Percentiles rank a stretch among this genome's conserved stretches.
Conservation (phyloP, 225 moss, liverwort and hornwort species). For the Pseudoscleropodium purum region DNA sequence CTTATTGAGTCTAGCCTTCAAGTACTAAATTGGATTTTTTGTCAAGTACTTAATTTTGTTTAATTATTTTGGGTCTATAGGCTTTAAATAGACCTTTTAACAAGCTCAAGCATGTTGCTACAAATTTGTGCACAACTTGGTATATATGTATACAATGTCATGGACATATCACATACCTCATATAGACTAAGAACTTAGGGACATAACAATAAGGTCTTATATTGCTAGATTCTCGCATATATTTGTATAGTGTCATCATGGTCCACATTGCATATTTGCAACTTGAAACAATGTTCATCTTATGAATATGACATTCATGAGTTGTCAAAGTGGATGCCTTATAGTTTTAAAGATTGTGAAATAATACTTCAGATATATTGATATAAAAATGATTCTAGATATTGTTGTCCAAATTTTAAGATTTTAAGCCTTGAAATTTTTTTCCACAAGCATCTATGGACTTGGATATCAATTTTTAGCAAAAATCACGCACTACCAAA, state of each 20-base stretch:
- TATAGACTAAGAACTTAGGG: background rate
- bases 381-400: background rate
- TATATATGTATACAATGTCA: background rate
- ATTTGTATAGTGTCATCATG: no score
- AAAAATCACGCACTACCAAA: no score
- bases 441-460: no score
- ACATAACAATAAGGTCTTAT: background rate
- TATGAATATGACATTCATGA: background rate
- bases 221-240: background rate
- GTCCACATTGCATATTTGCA: background rate
- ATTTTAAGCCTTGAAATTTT: no score
- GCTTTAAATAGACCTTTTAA: background rate
- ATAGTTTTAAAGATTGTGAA: background rate
- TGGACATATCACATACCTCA: background rate
- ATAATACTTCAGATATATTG: background rate
- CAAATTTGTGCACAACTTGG: fast-evolving
- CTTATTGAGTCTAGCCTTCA: background rate
- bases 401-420: no score
- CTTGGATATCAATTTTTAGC: no score
- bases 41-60: background rate
- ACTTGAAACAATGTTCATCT: background rate
- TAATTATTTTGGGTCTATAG: fast-evolving
- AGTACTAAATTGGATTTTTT: background rate
- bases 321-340: background rate
- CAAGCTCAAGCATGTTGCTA: background rate